Base-by-base conservation (phyloP, 2,329 filamentous ascomycete species). In the Monilinia fructigena region DNA sequence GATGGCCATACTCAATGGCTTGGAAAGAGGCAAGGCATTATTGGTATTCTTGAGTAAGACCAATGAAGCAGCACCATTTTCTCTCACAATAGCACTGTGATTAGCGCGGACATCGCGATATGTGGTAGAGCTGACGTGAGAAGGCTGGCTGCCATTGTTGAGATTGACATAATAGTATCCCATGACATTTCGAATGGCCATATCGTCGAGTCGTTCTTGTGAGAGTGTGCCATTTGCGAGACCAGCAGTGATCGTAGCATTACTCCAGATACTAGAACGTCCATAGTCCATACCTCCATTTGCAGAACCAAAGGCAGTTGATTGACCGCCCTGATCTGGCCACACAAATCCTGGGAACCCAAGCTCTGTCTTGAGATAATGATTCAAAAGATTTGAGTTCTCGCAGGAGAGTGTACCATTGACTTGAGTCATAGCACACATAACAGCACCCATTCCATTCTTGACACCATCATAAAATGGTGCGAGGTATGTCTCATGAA, bases 221-320 rank as follows among this genome's bases (percentile, higher is more conserved):
- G 94, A 92, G 28, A 98, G 80, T 0, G 93, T 97, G 38, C 93
- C 93, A 75, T 98, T 97, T 71, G 96, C 79, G 10, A 97, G 87
- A 1, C 91, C 91, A 55, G 95, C 81, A 1, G 94, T 97, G 71
- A 98, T 78, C 78, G 97, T 97, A 23, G 87, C 80, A 8, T 94
- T 94, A 89, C 90, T 97, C 81, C 63, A 76, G 11, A 72, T 72
- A 26, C 72, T 66, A 5, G 89, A 90, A 6, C 85, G 86, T 77
- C 56, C 55, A 65, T 59, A 62, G 16, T 75, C 74, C 47, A 75
- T 68, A 54, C 75, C 70, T 20, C 20, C 73, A 65, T 75, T 75
- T 20, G 74, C 72, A 10, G 73, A 74, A 28, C 69, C 72, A 53
- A 72, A 66, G 3, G 68, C 68, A 2, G 70, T 72, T 28, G 66